Base-by-base conservation (phyloP, 345 rosid genomes). In the Garcia nutans region DNA sequence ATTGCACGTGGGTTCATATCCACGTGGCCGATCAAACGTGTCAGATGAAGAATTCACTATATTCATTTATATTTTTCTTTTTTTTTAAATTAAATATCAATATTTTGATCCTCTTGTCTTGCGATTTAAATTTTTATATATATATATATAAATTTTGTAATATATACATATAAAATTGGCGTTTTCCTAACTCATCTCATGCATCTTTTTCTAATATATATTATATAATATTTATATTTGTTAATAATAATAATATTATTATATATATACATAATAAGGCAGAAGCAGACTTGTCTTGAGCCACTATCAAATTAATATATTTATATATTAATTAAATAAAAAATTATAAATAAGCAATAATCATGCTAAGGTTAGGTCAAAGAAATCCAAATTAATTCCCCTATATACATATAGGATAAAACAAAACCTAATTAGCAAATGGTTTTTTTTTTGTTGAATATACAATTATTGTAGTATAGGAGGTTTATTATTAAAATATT, bases 21-120 rank as follows among this genome's bases (percentile, higher is more conserved):
- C 77, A 81, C 74, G 81, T 74, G 86, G 79, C 76, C 31, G 3
- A 17, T 71, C 66, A 26, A 77, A 76, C 83, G 82, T 75, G 82
- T 60, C 31, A 61, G 57, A 9, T 71, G 20, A 11, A 33, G 58
- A 45, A 54, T 8, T 56, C 23, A 26, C 58, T 50, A 50, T 42
- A 31, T 47, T 6, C 1, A 9, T 33, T 26, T 37, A 0, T 5
- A 4, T 37, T 37, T 37, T 5, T 37, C 5, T 37, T 37, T 37
- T 37, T 37, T 28, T 1, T 28, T 7, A 61, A 24, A 16, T 13
- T 42, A n/a, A 42, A 64, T 65, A 41, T 33, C 12, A 58, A 41
- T 28, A n/a, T 60, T 28, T 65, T 52, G 23, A 33, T 23, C 33
- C 60, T 45, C 22, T 52, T 73, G 78, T 78, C 83, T 78, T 76